A percentile compares a stretch with the other conserved stretches of the same genome.
These are phyloP conservation scores for Coemansia furcata DNA, from an alignment of 192 early-diverging fungal species.

Conservation along the genomic window DNA sequence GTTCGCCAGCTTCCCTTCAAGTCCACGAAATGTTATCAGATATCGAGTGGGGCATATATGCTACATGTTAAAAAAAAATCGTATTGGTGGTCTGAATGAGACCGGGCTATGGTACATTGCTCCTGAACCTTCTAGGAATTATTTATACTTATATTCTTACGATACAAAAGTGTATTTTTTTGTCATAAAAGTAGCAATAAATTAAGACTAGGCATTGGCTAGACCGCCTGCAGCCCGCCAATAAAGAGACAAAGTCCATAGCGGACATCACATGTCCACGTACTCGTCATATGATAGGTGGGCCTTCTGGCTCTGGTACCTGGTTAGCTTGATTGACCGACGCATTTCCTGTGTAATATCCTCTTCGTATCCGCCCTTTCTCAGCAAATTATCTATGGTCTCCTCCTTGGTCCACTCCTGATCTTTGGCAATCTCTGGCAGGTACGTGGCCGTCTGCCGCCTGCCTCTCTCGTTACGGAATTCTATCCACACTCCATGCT, in stretches of 20 bases:
- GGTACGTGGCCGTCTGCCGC: slow-evolving; percentile 73
- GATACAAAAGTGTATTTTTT: no score
- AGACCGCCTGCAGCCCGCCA: neutral
- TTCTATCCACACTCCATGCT: slow-evolving; percentile 93
- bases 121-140: no score
- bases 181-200: no score
- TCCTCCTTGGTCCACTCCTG: slow-evolving; percentile 88
- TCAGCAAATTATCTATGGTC: slow-evolving; percentile 80
- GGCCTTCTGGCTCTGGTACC: slow-evolving; percentile 81
- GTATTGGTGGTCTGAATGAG: no score
- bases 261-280: slow-evolving; percentile 28
- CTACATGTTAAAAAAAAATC: no score
- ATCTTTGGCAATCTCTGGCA: slow-evolving; percentile 86
- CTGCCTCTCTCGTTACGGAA: slow-evolving; percentile 57
- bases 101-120: no score
- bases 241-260: neutral
- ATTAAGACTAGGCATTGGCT: neutral
- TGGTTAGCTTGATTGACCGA: slow-evolving; percentile 65
- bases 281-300: slow-evolving; percentile 70
- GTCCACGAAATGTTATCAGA: no score
- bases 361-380: slow-evolving; percentile 78
- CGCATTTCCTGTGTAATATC: slow-evolving; percentile 61
- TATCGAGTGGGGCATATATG: no score
- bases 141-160: no score
- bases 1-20: no score